Evolutionary conservation across 2,329 filamentous ascomycete genomes (phyloP), one percentile per base, ranked within the genome.

Genomic region (Sporothrix protearum): DNA sequence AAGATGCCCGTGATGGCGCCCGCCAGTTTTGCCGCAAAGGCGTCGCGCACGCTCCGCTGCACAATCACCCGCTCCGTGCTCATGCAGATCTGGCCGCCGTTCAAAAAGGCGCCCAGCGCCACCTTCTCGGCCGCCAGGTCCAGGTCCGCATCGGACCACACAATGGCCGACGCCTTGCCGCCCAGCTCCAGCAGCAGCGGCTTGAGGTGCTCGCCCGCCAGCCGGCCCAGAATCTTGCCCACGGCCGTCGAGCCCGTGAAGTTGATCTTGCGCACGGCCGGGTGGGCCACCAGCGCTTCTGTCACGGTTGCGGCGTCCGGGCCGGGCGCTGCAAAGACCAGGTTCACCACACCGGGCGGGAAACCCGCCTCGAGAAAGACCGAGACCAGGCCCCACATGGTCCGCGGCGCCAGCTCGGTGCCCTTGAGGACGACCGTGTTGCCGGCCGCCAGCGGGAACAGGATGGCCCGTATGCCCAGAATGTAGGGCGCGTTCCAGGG

Each of bases 61-160:
- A 89, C 85, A 10, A 89, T 76, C 45, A 96, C 90, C 39, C 89
- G 87, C 81, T 96, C 92, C 0, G 93, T 96, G 30, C 87, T 86
- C 92, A 96, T 96, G 84, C 93, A 97, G 67, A 96, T 88, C 82
- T 97, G 93, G 0, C 93, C 93, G 1, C 84, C 83, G 78, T 95
- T 87, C 73, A 93, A 77, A 77, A 94, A 94, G 0, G 92, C 84
- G 8, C 92, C 93, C 1, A 91, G 79, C 0, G 88, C 88, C 75
- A 90, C 92, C 76, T 89, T 85, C 12, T 84, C 80, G 0, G 92
- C 93, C 0, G 93, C 92, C 36, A 87, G 84, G 45, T 91, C 85
- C 51, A 96, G 78, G 77, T 96, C 87, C 14, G 93, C 93, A 79
- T 96, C 93, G 69, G 92, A 89, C 79, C 92, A 88, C 0, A 97